Evolutionary conservation across 2,329 filamentous ascomycete species (phyloP), one percentile per base, ranked within the genome.

Genomic region (Capronia americana): DNA sequence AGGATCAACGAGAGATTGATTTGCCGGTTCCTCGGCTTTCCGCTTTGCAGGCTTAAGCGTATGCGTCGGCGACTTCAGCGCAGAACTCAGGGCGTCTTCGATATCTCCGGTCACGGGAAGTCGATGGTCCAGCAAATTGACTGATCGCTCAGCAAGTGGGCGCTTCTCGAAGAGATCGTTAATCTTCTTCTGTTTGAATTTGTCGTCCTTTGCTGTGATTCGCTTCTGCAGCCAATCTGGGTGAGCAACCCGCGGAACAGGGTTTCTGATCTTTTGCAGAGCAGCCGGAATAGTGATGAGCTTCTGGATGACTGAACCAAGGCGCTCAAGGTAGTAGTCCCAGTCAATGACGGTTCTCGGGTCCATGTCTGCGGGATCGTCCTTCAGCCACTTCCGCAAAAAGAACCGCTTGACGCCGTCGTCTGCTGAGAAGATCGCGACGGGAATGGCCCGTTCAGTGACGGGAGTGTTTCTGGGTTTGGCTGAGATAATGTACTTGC

Each of bases 261-360:
- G 95, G 74, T 99, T 99, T 62, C 90, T 87, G 63, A 99, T 86
- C 79, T 97, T 98, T 77, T 99, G 95, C 58, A 99, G 84, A 2
- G 96, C 95, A 17, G 95, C 96, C 2, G 95, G 95, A 71, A 99
- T 99, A 1, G 96, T 99, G 76, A 99, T 97, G 63, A 99, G 87
- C 78, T 99, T 99, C 79, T 99, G 95, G 59, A 99, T 96, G 63
- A 99, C 95, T 0, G 94, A 98, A 0, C 93, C 94, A 23, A 99
- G 84, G 80, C 95, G 92, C 75, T 99, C 96, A 1, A 93, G 84
- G 76, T 99, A 99, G 79, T 99, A 99, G 71, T 93, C 87, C 95
- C 95, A 99, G 77, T 99, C 95, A 59, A 99, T 89, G 12, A 99
- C 85, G 23, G 88, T 89, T 73, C 96, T 86, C 6, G 93, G 93